Conservation (phyloP, 768 basidiomycete species). For the Phlegmacium glaucopus region DNA sequence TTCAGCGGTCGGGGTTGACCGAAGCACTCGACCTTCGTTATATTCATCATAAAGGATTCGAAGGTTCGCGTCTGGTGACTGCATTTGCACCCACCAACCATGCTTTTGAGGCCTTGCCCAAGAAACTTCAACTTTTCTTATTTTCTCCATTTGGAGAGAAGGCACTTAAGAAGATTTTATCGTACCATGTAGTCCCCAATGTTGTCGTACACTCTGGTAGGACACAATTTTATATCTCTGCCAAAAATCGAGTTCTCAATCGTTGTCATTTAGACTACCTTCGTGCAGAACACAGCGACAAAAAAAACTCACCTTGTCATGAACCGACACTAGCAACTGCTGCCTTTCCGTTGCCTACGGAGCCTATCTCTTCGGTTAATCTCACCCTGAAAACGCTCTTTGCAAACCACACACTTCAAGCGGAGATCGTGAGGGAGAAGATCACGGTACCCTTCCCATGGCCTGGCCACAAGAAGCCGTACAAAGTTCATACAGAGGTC, state of each 20-base stretch:
- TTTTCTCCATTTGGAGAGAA: conserved; percentile 57
- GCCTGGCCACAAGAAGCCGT: conserved; percentile 22
- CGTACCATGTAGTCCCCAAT: conserved; percentile 55
- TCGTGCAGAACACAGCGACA: not conserved
- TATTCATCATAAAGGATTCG: conserved; percentile 34
- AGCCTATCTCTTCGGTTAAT: conserved; percentile 32
- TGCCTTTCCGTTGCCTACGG: conserved; percentile 6
- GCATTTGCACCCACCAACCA: conserved; percentile 54
- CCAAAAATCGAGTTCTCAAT: too few species aligned
- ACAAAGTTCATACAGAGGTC: conserved; percentile 32
- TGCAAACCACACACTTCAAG: conserved; percentile 39
- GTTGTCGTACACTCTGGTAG: conserved; percentile 43
- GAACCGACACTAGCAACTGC: too few species aligned
- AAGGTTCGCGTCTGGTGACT: conserved; percentile 45
- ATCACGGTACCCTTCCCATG: conserved; percentile 34
- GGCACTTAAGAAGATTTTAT: conserved; percentile 49
- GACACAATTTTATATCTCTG: too few species aligned
- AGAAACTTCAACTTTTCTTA: conserved; percentile 48
- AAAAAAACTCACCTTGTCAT: not conserved
- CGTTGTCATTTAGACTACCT: not conserved
- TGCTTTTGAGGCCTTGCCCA: conserved; percentile 45
- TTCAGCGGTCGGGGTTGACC: conserved; percentile 48
- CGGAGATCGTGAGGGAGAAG: conserved; percentile 46
- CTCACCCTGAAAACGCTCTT: conserved; percentile 40
- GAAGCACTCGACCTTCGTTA: conserved; percentile 45